Base-by-base conservation (phyloP, 352 stramenopile species). In the Halophytophthora batemanensis region DNA sequence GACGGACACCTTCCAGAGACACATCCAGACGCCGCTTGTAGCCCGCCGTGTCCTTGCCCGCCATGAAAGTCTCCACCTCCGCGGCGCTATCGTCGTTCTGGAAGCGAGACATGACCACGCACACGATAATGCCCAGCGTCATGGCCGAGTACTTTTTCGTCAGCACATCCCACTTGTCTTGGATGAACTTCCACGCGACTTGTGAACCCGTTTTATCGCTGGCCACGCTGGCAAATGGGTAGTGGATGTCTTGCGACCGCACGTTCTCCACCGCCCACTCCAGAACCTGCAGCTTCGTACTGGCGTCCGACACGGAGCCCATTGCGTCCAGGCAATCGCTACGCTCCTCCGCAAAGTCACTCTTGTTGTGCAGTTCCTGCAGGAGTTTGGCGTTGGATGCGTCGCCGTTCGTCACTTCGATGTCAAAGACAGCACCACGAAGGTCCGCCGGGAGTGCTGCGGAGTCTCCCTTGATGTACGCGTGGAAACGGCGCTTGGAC, bases 261-360 rank as follows among this genome's bases (percentile, higher is more conserved):
- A 92, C 77, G 34, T 74, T 72, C 12, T 71, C 63, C 2, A 96
- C 49, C 2, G 76, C 69, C 75, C 80, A 96, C 41, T 91, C 71
- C n/a, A 96, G 67, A 12, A 87, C 73, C 42, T 83, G 68, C 29
- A 61, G 62, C 56, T 93, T 83, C 6, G 69, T 33, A 12, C 51
- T 35, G 18, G 62, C 46, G 38, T 71, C 51, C 18, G 71, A 64
- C 12, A 87, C 66, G 23, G 52, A 68, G 7, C 81, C 81, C 40
- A 94, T 72, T 2, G 72, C 72, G 13, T 50, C 19, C 33, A 93
- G 50, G 37, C 69, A 87, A 56, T 89, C 75, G 13, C 64, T 60
- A 29, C 83, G 83, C 57, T 92, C 69, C 47, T 93, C 79, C 0
- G 64, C 69, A 50, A 87, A 77, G 33, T 88, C 74, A 21, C 69